Evolutionary conservation across 352 stramenopile genomes (phyloP), one percentile per base, ranked within the genome.

Genomic region (Thalassiosira exigua): DNA sequence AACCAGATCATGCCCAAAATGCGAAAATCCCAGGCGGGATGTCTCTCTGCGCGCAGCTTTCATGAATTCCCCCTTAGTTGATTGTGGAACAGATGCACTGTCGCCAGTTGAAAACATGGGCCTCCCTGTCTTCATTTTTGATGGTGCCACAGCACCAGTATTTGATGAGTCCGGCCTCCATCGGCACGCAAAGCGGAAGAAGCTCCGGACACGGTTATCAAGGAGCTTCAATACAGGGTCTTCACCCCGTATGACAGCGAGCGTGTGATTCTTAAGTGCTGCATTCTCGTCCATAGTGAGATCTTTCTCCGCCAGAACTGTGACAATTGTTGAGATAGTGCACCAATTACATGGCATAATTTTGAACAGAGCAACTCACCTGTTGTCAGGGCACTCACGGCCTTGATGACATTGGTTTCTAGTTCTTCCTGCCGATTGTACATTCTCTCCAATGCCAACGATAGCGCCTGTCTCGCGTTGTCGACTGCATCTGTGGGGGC

Each of bases 201-300:
- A 75, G 21, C 58, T 56, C 60, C 60, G 54, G 41, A 90, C 68
- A 21, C 83, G 53, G 59, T 85, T 79, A 39, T 90, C 72, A 24
- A 90, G 66, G 19, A 90, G 71, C 46, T 86, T 81, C 14, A 90
- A 56, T 0, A 90, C 83, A 48, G 83, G 79, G 69, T 87, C 79
- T 42, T 72, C 53, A 2, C 71, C 79, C 32, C 57, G 59, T 14
- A 90, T 30, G 22, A 82, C 75, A 19, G 75, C 64, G 22, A 67
- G 19, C 26, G 72, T 76, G 26, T 78, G 70, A 62, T 72, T 81
- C 36, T 61, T 57, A 3, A 90, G 39, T 19, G 59, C 53, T 4
- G 39, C 27, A 14, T 41, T 57, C 46, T 75, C 64, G 7, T 58
- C 56, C 21, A 57, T 42, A 48, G 14, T 32, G 1, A 75, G 32